These are phyloP conservation scores for Exutisphaerella laricina DNA, from an alignment of 2,329 filamentous ascomycete species.

Conservation along the genomic window DNA sequence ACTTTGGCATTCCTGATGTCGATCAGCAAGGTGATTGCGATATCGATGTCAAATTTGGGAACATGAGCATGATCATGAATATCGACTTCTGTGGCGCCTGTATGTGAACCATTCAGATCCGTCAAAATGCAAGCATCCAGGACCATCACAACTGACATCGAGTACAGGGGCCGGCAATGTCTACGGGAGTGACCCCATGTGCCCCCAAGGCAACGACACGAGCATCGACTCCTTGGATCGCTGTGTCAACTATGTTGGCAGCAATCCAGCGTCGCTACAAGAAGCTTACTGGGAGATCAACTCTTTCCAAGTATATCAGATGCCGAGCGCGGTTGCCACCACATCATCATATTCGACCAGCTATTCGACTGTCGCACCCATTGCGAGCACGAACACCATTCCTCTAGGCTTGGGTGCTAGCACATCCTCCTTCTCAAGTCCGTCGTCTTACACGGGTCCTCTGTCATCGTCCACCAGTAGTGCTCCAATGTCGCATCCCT, in stretches of 20 bases:
- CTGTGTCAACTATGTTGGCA: constrained; percentile 32
- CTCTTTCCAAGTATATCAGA: constrained; percentile 38
- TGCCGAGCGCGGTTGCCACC: constrained; percentile 19
- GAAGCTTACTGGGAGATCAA: constrained; percentile 40
- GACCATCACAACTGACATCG: no score
- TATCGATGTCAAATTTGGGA: constrained; percentile 34
- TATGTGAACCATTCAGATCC: no score
- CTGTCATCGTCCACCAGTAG: constrained; percentile 18
- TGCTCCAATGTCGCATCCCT: not conserved
- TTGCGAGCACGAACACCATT: constrained; percentile 21
- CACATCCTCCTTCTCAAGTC: constrained; percentile 14
- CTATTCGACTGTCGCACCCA: constrained; percentile 20
- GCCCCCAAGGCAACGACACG: constrained; percentile 24
- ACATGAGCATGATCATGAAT: constrained; percentile 38
- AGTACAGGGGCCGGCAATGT: constrained; percentile 34
- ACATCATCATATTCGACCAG: constrained; percentile 27
- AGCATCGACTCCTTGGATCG: constrained; percentile 19
- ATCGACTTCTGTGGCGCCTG: constrained; percentile 39
- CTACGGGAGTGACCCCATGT: constrained; percentile 26
- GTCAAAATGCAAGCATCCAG: no score
- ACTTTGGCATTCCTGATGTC: constrained; percentile 57
- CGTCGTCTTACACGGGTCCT: constrained; percentile 27
- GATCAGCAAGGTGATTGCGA: constrained; percentile 51
- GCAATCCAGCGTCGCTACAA: constrained; percentile 29
- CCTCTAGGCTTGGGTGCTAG: constrained; percentile 26